A percentile compares a stretch with the other conserved stretches of the same genome.
These are phyloP conservation scores for Cavenderia fasciculata DNA, from an alignment of 78 protist genomes.

Conservation along the genomic window DNA sequence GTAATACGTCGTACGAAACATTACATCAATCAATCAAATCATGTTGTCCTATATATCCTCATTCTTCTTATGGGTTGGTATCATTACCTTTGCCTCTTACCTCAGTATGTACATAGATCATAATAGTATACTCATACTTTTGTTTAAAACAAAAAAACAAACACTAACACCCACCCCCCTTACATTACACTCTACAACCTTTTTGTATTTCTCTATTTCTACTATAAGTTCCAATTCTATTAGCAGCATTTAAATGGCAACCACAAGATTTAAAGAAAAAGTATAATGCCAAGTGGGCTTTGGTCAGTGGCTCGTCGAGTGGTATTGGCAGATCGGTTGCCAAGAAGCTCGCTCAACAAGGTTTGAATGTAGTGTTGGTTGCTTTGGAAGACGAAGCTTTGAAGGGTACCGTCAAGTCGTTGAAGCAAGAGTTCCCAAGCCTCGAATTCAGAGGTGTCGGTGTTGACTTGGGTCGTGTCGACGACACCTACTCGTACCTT, in stretches of 20 bases:
- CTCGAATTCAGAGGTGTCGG: slow-evolving; percentile 66
- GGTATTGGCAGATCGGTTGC: slow-evolving; percentile 77
- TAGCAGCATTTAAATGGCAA: slow-evolving; percentile 57
- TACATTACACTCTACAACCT: neutral
- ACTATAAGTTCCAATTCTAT: slow-evolving; percentile 18
- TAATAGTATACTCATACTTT: neutral
- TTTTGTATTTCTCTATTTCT: neutral
- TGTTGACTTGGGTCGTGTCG: slow-evolving; percentile 52
- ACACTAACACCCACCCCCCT: neutral
- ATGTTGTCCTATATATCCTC: slow-evolving; percentile 34
- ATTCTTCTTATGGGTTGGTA: slow-evolving; percentile 41
- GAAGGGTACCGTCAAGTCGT: slow-evolving; percentile 41
- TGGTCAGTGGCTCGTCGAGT: slow-evolving; percentile 51
- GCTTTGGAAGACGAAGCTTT: slow-evolving; percentile 75
- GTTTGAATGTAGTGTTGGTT: slow-evolving; percentile 74
- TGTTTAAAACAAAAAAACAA: neutral
- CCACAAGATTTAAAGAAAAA: slow-evolving; percentile 58
- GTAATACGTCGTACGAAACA: too few species aligned
- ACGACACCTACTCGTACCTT: slow-evolving; percentile 45
- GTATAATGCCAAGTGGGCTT: slow-evolving; percentile 80
- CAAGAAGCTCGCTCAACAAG: slow-evolving; percentile 46
- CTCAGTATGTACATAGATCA: slow-evolving; percentile 4
- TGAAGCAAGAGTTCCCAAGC: slow-evolving; percentile 46
- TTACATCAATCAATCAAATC: neutral
- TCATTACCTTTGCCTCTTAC: slow-evolving; percentile 11